phyloP scores from a whole-genome alignment of 2,329 filamentous ascomycete genomes.

The Pseudohalonectria lignicola region DNA sequence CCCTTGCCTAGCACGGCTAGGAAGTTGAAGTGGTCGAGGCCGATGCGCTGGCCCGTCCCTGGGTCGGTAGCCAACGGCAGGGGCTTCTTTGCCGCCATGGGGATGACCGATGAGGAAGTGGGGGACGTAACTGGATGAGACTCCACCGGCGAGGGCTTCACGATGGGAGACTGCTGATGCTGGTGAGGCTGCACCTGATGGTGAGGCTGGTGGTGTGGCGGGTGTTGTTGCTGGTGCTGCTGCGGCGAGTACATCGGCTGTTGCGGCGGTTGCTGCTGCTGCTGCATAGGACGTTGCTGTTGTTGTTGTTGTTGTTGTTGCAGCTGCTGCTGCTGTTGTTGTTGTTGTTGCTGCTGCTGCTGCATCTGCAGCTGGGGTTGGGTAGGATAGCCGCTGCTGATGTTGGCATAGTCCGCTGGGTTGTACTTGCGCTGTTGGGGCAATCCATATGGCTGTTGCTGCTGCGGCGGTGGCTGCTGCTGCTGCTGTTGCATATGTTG shows the following conservation, averaged over 20 bases:
- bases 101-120: conserved; percentile 17
- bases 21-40: conserved; percentile 98
- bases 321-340: conserved; percentile 14
- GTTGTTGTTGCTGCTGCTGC: conserved; percentile 23
- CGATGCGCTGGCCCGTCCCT: conserved; percentile 75
- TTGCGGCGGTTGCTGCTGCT: conserved; percentile 26
- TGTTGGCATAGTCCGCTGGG: conserved; percentile 63
- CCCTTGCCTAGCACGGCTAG: conserved; percentile 95
- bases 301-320: conserved; percentile 14
- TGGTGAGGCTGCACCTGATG: conserved; percentile 14
- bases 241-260: conserved; percentile 12
- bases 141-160: conserved; percentile 28
- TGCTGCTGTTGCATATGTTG: neutral
- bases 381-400: conserved; percentile 33
- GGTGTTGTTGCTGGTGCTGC: conserved; percentile 6
- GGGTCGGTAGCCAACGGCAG: conserved; percentile 60
- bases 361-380: conserved; percentile 26
- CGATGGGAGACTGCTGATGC: conserved; percentile 14
- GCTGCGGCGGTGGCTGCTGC: conserved; percentile 9
- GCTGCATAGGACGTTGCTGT: conserved; percentile 10
- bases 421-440: conserved; percentile 58
- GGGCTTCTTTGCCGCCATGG: conserved; percentile 39
- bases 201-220: conserved; percentile 8
- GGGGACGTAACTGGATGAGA: conserved; percentile 22
- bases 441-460: conserved; percentile 19